Conservation (phyloP, 768 basidiomycete genomes). For the Pleurotus pulmonarius region DNA sequence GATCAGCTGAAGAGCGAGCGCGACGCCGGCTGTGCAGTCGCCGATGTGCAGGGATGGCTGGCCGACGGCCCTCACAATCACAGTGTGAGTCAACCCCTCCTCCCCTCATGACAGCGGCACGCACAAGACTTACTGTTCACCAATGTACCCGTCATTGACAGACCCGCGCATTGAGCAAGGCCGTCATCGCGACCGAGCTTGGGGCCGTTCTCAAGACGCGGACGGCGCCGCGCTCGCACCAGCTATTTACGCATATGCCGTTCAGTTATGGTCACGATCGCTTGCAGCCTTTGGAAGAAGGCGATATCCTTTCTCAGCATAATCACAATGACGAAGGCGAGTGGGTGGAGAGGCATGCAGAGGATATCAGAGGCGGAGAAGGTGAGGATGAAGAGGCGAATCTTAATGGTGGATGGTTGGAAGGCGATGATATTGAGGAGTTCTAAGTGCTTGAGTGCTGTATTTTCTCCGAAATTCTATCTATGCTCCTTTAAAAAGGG, state of each 20-base stretch:
- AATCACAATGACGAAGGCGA: conserved; percentile 32
- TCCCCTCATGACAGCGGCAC: no score
- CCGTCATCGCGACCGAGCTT: conserved; percentile 40
- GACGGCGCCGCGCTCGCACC: conserved; percentile 28
- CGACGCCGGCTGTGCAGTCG: conserved; percentile 57
- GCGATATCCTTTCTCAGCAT: conserved; percentile 25
- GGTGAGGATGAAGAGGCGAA: conserved; percentile 24
- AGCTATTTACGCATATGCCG: conserved; percentile 47
- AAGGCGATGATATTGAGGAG: conserved; percentile 58
- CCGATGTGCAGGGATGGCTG: conserved; percentile 59
- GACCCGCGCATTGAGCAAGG: conserved; percentile 26
- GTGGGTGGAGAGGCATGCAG: background rate
- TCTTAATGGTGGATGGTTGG: conserved; percentile 46
- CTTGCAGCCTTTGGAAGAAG: conserved; percentile 15
- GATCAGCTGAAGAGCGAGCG: conserved; percentile 52
- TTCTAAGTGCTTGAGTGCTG: conserved; percentile 19
- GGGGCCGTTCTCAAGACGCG: conserved; percentile 57
- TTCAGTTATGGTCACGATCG: conserved; percentile 34
- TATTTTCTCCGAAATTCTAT: no score
- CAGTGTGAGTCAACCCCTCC: no score
- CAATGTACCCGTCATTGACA: background rate
- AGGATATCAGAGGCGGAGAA: background rate
- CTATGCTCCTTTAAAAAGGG: no score
- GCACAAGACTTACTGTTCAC: no score
- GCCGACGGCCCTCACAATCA: conserved; percentile 18